These are phyloP conservation scores for Trichoderma reesei DNA, from an alignment of 495 filamentous ascomycete genomes.

Conservation along the genomic window DNA sequence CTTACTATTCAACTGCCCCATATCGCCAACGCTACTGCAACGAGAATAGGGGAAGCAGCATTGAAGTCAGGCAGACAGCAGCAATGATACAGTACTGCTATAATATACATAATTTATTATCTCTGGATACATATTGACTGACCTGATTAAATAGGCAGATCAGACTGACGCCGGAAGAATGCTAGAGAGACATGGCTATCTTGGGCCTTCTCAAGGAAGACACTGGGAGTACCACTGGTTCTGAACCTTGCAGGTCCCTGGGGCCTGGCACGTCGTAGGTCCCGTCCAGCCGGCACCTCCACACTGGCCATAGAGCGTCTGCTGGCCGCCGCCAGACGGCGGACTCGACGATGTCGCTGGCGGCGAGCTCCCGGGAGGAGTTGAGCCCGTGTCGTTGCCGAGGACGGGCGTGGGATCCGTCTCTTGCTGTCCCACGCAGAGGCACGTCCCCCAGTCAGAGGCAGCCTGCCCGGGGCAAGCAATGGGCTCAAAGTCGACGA, in stretches of 20 bases:
- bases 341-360: neutral
- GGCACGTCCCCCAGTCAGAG: neutral
- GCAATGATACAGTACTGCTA: too few relatives aligned
- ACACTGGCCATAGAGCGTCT: constrained; percentile 1
- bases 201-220: neutral
- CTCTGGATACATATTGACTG: too few relatives aligned
- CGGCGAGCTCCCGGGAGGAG: neutral
- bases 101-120: too few relatives aligned
- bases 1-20: too few relatives aligned
- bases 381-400: neutral
- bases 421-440: neutral
- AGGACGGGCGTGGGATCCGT: neutral
- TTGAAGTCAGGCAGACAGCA: too few relatives aligned
- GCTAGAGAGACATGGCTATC: too few relatives aligned
- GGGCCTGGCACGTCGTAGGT: neutral
- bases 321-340: neutral
- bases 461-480: constrained; percentile 20
- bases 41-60: too few relatives aligned
- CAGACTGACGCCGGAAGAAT: too few relatives aligned
- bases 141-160: too few relatives aligned
- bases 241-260: neutral
- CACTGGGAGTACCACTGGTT: neutral
- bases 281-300: neutral
- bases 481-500: constrained; percentile 29
- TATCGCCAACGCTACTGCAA: too few relatives aligned